A percentile compares a stretch with the other conserved stretches of the same genome.
Conservation (phyloP, 2,329 filamentous ascomycete genomes). For the Thyridium curvatum region DNA sequence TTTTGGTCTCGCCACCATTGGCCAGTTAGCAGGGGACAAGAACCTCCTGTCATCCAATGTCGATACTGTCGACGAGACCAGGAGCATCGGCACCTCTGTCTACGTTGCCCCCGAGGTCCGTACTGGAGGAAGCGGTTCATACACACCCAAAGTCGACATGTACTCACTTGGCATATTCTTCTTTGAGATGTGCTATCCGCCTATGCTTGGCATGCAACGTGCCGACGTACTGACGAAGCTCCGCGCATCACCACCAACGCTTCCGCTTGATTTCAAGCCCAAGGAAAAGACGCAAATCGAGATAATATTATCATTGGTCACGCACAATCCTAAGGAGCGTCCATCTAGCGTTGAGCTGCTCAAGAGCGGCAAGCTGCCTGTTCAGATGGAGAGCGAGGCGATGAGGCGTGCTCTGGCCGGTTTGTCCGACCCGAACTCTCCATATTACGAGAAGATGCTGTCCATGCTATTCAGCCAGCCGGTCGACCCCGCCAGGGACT, state of each 20-base stretch:
- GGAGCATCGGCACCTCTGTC: slow-evolving; percentile 70
- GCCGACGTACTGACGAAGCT: slow-evolving; percentile 60
- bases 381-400: slow-evolving; percentile 89
- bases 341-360: slow-evolving; percentile 79
- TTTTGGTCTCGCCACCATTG: slow-evolving; percentile 88
- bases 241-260: slow-evolving; percentile 56
- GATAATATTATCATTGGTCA: slow-evolving; percentile 75
- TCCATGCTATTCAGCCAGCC: slow-evolving; percentile 75
- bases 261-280: slow-evolving; percentile 69
- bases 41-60: slow-evolving; percentile 22
- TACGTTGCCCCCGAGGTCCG: slow-evolving; percentile 92
- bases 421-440: slow-evolving; percentile 74
- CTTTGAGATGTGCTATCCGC: slow-evolving; percentile 87
- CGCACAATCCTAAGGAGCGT: slow-evolving; percentile 73
- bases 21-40: slow-evolving; percentile 64
- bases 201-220: slow-evolving; percentile 58
- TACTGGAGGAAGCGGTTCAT: slow-evolving; percentile 66
- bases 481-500: slow-evolving; percentile 74
- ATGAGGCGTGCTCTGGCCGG: slow-evolving; percentile 78
- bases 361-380: slow-evolving; percentile 77
- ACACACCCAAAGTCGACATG: slow-evolving; percentile 97
- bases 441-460: slow-evolving; percentile 85
- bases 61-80: slow-evolving; percentile 60
- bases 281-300: slow-evolving; percentile 67
- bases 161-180: slow-evolving; percentile 96